Evolutionary conservation across 352 stramenopile genomes (phyloP), one percentile per base, ranked within the genome.

Genomic region (Blastocystis hominis): DNA sequence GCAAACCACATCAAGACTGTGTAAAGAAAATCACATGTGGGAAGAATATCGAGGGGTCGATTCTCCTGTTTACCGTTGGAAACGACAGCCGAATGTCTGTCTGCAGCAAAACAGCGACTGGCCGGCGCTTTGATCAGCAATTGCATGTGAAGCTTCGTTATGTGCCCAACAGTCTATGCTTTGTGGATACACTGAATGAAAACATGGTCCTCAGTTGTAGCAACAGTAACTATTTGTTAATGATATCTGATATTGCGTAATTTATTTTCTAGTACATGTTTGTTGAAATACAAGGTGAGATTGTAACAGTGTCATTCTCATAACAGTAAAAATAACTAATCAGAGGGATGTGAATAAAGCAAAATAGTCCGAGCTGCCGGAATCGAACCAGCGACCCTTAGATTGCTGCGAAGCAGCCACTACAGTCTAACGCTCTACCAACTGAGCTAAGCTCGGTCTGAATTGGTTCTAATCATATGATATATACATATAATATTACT

Each of bases 41-140:
- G 2, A 76, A 76, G 64, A 76, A 76, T 34, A 76, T 76, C 36
- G 64, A 76, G 64, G 64, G 64, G n/a, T 76, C 64, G 17, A 76
- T 55, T 55, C 47, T 76, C 3, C 36, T 76, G 2, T 76, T 76
- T 55, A 55, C 64, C 1, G 64, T 76, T 1, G 64, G 64, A 30
- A 13, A 34, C 17, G 64, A 76, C 44, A 76, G 64, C 17, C 42
- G 64, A 2, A 50, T 76, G 64, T 76, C 64, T 6, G 55, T 76
- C 47, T 76, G 64, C 64, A 76, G 64, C 36, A 76, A 76, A 55
- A 76, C 64, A 36, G 64, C 64, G 7, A 76, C 50, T 34, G 64
- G 64, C 15, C 64, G 64, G 17, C 64, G 64, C n/a, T 76, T 76
- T 34, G 64, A 76, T 34, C 64, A 76, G 47, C 64, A 76, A 40